phyloP scores from a whole-genome alignment of 768 basidiomycete genomes.

The Nevesoporus exiguus region DNA sequence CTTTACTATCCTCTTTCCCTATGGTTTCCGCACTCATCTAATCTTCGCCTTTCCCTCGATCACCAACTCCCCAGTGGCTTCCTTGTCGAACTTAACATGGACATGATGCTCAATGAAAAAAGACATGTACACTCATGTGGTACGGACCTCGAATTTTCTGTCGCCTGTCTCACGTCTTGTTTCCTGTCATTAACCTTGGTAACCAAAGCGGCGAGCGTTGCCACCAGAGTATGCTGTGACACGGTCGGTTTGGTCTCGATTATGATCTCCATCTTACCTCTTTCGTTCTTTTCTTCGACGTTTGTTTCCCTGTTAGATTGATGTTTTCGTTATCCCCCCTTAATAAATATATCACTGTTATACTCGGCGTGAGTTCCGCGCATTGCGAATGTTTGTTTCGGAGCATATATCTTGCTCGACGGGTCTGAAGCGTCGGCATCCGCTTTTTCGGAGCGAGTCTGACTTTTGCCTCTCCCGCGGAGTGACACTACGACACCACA shows the following conservation, averaged over 20 bases:
- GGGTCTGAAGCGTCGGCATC: too few species aligned
- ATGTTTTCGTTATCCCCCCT: conserved; percentile 2
- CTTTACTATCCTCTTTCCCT: conserved; percentile 24
- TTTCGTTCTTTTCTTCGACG: not conserved
- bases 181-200: conserved; percentile 19
- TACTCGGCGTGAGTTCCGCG: too few species aligned
- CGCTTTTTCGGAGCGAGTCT: too few species aligned
- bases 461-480: too few species aligned
- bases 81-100: conserved; percentile 9
- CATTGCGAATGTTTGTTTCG: too few species aligned
- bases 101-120: conserved; percentile 6
- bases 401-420: too few species aligned
- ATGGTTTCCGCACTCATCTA: conserved; percentile 27
- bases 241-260: conserved; percentile 32
- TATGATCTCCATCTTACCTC: not conserved
- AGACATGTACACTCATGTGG: conserved; percentile 23
- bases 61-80: conserved; percentile 12
- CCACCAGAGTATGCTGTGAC: conserved; percentile 20
- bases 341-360: conserved; percentile 22
- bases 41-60: conserved; percentile 15
- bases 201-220: conserved; percentile 17
- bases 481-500: not conserved
- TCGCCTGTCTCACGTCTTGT: conserved; percentile 19
- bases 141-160: conserved; percentile 22
- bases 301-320: not conserved